A percentile compares a stretch with the other conserved stretches of the same genome.
phyloP scores from a whole-genome alignment of 2,329 filamentous ascomycete genomes.

The Cladosporium halotolerans region DNA sequence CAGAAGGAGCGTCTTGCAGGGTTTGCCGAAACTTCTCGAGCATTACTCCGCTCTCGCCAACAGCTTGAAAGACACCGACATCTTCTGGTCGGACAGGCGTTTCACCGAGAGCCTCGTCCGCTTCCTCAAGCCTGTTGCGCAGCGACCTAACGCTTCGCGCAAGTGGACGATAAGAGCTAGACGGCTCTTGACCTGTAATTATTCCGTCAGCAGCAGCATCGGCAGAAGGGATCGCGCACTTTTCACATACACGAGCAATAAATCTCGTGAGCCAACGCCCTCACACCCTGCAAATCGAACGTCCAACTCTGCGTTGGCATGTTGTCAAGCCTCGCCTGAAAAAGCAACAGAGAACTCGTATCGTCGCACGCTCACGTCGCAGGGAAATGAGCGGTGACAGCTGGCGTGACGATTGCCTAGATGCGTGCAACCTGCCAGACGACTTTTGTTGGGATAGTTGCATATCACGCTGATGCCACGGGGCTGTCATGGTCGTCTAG shows the following conservation, averaged over 20 bases:
- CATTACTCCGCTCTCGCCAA: slow-evolving; percentile 10
- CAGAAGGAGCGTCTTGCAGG: not conserved
- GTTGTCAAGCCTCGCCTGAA: not conserved
- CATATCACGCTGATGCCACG: no score
- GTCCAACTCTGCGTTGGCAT: slow-evolving; percentile 1
- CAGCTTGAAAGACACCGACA: slow-evolving; percentile 4
- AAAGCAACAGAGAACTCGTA: not conserved
- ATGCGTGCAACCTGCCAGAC: not conserved
- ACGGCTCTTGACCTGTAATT: slow-evolving; percentile 12
- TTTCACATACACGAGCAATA: slow-evolving; percentile 14
- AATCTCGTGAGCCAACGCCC: slow-evolving; percentile 13
- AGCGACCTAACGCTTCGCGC: slow-evolving; percentile 13
- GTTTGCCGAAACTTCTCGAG: slow-evolving; percentile 14
- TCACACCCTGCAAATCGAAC: not conserved
- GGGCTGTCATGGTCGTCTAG: no score
- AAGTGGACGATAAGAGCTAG: slow-evolving; percentile 9
- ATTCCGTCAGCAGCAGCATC: not conserved
- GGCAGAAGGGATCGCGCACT: no score
- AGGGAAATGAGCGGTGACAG: not conserved
- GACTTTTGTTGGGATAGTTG: no score
- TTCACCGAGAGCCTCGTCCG: slow-evolving; percentile 15
- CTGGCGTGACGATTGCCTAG: not conserved
- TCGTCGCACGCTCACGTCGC: not conserved
- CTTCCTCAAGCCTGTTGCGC: slow-evolving; percentile 18
- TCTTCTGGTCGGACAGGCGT: not conserved